phyloP scores from a whole-genome alignment of 2,329 filamentous ascomycete species.

The Arthrobotrys musiformis region DNA sequence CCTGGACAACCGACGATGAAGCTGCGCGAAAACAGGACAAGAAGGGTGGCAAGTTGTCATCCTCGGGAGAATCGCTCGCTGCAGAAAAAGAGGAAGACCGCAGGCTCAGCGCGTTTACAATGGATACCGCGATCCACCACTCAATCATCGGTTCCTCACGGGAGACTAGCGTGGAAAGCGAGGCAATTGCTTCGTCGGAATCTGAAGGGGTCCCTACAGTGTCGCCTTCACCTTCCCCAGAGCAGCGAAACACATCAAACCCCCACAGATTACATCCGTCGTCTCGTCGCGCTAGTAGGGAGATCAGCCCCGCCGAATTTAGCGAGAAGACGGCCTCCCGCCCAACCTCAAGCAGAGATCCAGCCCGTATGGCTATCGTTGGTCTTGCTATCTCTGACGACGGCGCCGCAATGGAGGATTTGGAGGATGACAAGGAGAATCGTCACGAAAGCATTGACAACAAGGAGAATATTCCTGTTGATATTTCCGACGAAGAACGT shows the following conservation, averaged over 20 bases:
- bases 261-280: constrained; percentile 34
- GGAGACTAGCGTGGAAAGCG: constrained; percentile 36
- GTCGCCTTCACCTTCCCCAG: constrained; percentile 22
- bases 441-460: constrained; percentile 39
- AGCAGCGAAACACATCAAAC: constrained; percentile 31
- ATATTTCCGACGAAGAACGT: constrained; percentile 32
- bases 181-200: constrained; percentile 1
- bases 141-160: constrained; percentile 40
- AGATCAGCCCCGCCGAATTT: constrained; percentile 37
- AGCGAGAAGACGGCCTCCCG: constrained; percentile 47
- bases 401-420: not conserved
- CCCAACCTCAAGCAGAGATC: constrained; percentile 21
- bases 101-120: constrained; percentile 45
- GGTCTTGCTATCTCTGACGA: constrained; percentile 39
- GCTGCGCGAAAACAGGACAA: constrained; percentile 3
- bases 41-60: not conserved
- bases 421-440: constrained; percentile 49
- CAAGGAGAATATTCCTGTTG: constrained; percentile 49
- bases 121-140: constrained; percentile 47
- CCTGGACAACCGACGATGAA: constrained; percentile 50
- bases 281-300: constrained; percentile 32
- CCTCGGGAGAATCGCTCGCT: not conserved
- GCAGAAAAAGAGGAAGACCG: constrained; percentile 35
- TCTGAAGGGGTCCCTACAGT: not conserved
- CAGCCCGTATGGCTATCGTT: constrained; percentile 28